These are phyloP conservation scores for Nothopassalora personata DNA, from an alignment of 2,329 filamentous ascomycete genomes.

Conservation along the genomic window DNA sequence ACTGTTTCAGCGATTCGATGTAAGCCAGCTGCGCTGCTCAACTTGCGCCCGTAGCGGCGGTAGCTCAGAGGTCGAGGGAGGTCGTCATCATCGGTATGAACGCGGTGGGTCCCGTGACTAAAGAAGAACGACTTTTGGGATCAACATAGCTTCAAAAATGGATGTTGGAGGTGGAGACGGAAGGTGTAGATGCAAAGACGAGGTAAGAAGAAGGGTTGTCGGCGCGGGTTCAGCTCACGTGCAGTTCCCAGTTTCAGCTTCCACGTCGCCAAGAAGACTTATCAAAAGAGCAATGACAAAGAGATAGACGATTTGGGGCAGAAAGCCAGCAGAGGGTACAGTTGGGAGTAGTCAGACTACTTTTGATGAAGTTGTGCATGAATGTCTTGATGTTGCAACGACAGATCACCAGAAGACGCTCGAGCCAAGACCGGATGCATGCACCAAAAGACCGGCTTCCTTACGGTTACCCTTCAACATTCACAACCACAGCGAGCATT, in stretches of 20 bases:
- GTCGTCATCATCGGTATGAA: neutral
- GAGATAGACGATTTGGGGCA: neutral
- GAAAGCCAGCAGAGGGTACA: neutral
- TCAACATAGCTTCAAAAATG: neutral
- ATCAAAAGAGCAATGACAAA: neutral
- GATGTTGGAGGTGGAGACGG: neutral
- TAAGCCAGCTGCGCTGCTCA: neutral
- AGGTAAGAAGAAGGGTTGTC: neutral
- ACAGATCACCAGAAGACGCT: too few species aligned
- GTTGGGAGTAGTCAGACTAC: too few species aligned
- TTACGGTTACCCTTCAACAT: too few species aligned
- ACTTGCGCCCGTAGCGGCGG: neutral
- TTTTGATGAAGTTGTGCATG: too few species aligned
- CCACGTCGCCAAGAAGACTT: neutral
- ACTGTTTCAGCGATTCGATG: too few species aligned
- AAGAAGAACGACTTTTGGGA: neutral
- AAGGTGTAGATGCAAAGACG: neutral
- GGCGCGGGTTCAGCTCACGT: neutral
- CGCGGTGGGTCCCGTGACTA: neutral
- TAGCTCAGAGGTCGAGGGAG: neutral
- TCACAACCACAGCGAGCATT: too few species aligned
- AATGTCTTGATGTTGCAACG: too few species aligned
- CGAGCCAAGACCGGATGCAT: too few species aligned
- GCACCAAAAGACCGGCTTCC: too few species aligned
- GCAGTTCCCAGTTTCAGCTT: neutral